phyloP scores from a whole-genome alignment of 1,284 basidiomycete species.

The Rhodofomes roseus region DNA sequence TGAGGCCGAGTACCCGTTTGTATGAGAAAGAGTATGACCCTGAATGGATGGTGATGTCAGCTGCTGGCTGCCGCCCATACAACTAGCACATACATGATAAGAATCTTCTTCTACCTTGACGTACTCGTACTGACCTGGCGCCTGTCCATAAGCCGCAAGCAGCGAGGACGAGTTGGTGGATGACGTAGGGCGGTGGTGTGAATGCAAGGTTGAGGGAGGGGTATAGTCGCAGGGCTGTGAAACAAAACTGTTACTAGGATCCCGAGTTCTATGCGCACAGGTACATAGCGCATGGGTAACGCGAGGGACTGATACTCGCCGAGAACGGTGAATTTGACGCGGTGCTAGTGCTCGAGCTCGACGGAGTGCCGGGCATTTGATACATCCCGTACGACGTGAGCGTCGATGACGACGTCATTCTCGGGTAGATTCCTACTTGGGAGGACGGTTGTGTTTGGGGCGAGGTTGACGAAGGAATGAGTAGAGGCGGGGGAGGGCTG shows the following conservation, averaged over 20 bases:
- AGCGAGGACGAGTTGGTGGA: slow-evolving; percentile 16
- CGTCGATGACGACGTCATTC: slow-evolving; percentile 32
- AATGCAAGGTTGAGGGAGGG: slow-evolving; percentile 16
- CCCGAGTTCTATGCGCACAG: slow-evolving; percentile 31
- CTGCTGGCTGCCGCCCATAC: slow-evolving; percentile 5
- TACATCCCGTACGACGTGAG: slow-evolving; percentile 52
- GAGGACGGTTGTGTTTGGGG: slow-evolving; percentile 21
- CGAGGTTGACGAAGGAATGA: slow-evolving; percentile 41
- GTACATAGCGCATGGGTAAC: slow-evolving; percentile 25
- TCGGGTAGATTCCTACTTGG: slow-evolving; percentile 11
- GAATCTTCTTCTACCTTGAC: slow-evolving; percentile 61
- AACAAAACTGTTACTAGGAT: slow-evolving; percentile 45
- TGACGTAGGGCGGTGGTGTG: slow-evolving; percentile 19
- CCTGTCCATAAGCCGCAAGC: slow-evolving; percentile 24
- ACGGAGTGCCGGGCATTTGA: slow-evolving; percentile 63
- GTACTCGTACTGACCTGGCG: slow-evolving; percentile 29
- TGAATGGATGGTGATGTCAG: slow-evolving; percentile 4
- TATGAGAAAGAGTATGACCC: slow-evolving; percentile 23
- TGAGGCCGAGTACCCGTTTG: slow-evolving; percentile 23
- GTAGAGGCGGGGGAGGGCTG: slow-evolving; percentile 56
- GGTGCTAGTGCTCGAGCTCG: slow-evolving; percentile 54
- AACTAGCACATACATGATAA: slow-evolving; percentile 44
- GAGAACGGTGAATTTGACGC: slow-evolving; percentile 74
- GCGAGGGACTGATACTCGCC: slow-evolving; percentile 61
- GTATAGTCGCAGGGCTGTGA: slow-evolving; percentile 58